Evolutionary conservation across 305 asterid genomes (phyloP), one percentile per base, ranked within the genome.

Genomic region (Striga hermonthica): DNA sequence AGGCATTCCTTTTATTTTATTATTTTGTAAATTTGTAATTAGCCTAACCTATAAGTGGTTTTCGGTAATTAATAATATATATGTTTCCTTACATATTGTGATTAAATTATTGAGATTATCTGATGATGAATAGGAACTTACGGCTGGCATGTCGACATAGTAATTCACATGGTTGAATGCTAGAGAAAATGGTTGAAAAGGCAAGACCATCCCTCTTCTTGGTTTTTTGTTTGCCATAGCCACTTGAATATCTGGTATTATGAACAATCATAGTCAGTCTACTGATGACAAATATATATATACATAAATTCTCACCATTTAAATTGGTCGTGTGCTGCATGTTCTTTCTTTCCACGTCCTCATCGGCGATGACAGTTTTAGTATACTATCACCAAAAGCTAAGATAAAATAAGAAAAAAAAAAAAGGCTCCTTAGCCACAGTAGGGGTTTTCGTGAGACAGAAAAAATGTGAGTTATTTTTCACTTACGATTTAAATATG

Each of bases 111-210:
- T n/a, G n/a, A n/a, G n/a, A 39, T 5, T 39, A 5, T 39, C 8
- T 39, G 44, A 9, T 7, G 44, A 39, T 39, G 44, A 5, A 39
- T 36, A 8, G n/a, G n/a, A 53, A 73, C 95, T 75, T 82, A 90
- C 96, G 13, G 85, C 76, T 8, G 96, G 97, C 97, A 90, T 90
- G 49, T 86, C 91, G 1, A 90, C 97, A 36, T 79, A 85, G 78
- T 90, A 90, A 48, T 83, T 88, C 54, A 88, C 85, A 66, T 84
- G 89, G 80, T 80, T 71, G 80, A 90, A 90, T 22, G 88, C 80
- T 61, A 90, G 88, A 60, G 96, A 90, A 45, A 88, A 90, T 7
- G 92, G 95, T 77, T 88, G 78, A 57, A 86, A 90, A 14, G 97
- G 97, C 66, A 88, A 73, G 62, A 88, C 81, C 95, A 88, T 88